A percentile compares a stretch with the other conserved stretches of the same genome.
Evolutionary conservation across 257 asterid genomes (phyloP).

Genomic region (Nicotiana noctiflora): DNA sequence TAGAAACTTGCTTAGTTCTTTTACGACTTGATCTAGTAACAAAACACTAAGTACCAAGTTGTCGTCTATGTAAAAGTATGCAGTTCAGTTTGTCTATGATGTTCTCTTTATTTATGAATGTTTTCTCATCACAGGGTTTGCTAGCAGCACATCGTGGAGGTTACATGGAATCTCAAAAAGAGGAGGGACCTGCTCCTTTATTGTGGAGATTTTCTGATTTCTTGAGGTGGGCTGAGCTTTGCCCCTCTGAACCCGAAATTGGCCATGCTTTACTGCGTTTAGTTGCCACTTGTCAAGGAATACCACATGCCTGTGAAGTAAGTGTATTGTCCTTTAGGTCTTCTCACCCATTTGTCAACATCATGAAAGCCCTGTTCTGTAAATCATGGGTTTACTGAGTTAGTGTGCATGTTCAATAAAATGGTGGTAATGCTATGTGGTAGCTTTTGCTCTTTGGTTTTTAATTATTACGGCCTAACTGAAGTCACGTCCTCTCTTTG

Average conservation of each 20-base stretch:
- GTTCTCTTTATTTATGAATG: not conserved
- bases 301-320: slow-evolving; percentile 99
- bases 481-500: not conserved
- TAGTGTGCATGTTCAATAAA: not conserved
- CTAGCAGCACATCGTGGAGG: slow-evolving; percentile 99
- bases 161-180: slow-evolving; percentile 96
- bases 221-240: slow-evolving; percentile 97
- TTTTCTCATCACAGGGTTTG: slow-evolving; percentile 55
- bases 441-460: not conserved
- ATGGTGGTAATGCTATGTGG: not conserved
- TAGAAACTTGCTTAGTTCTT: not conserved
- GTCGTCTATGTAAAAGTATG: not conserved
- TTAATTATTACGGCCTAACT: not conserved
- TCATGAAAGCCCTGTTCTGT: not conserved
- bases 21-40: not conserved
- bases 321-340: not conserved
- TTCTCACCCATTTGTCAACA: not conserved
- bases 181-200: slow-evolving; percentile 98
- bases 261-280: slow-evolving; percentile 96
- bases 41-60: not conserved
- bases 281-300: slow-evolving; percentile 96
- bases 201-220: slow-evolving; percentile 96
- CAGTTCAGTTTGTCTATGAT: not conserved
- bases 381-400: not conserved
- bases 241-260: slow-evolving; percentile 90